Evolutionary conservation across 352 stramenopile genomes (phyloP), one percentile per base, ranked within the genome.

Genomic region (Globisporangium echinulatum): DNA sequence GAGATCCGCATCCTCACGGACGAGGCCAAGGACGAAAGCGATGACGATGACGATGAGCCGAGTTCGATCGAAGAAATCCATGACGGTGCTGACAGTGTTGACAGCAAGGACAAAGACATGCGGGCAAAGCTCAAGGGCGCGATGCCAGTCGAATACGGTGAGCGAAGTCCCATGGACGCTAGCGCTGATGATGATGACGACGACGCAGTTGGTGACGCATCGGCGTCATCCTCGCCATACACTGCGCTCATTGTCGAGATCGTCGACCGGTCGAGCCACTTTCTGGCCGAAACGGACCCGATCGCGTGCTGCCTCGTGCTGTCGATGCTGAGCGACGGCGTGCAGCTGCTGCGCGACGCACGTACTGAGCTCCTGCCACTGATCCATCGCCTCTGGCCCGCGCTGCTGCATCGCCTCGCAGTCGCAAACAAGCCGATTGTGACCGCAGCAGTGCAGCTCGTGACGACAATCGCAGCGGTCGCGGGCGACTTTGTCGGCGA

Each of bases 401-500:
- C 84, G 53, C 55, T 95, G 33, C 42, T 90, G 5, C 70, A 83
- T 64, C 82, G 84, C 14, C 52, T 92, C 36, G 68, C 47, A 15
- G 72, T 82, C 1, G 53, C 73, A 6, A 87, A 86, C 56, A 82
- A 79, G 9, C 75, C 80, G 40, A 90, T 93, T 56, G 40, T 92
- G 25, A 79, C 72, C 2, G 72, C 68, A 8, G 77, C 82, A 14
- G 59, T 91, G 13, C 64, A 63, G 14, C 66, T 91, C 3, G 52
- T 95, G 40, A 69, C 57, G 13, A 84, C 74, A 1, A 39, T 93
- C 5, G 74, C 79, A 17, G 54, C 72, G 54, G 66, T 73, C 59
- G 84, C 78, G 15, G 79, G 75, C 0, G 86, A 95, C 55, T 94
- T 94, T 57, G 81, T 95, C 43, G 83, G 74, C 37, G 81, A 91